Percentiles rank a stretch among this genome's conserved stretches.
Conservation (phyloP, 2,329 filamentous ascomycete species). For the Pseudocercospora crystallina region DNA sequence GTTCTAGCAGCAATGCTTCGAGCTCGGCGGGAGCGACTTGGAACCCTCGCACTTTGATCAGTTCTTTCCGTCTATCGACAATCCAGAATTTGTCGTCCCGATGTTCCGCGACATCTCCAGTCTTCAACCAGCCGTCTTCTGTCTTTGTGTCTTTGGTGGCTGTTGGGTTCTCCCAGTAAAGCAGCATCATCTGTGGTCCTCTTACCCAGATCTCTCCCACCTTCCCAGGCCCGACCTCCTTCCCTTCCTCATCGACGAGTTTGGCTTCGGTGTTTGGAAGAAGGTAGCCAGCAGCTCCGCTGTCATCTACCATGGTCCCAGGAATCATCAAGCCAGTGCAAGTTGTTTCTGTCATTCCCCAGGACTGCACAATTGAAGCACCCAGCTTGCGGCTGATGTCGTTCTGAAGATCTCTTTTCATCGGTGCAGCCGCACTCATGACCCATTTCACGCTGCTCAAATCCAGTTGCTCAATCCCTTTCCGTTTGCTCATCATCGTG, state of each 20-base stretch:
- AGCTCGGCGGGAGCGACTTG: constrained; percentile 33
- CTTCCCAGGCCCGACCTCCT: constrained; percentile 46
- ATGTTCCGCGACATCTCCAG: constrained; percentile 35
- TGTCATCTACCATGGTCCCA: constrained; percentile 38
- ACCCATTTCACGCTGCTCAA: constrained; percentile 15
- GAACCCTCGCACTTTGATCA: constrained; percentile 45
- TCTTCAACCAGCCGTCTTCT: constrained; percentile 40
- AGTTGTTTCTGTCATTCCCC: constrained; percentile 81
- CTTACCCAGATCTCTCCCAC: constrained; percentile 72
- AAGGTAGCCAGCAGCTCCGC: constrained; percentile 47
- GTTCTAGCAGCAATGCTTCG: constrained; percentile 47
- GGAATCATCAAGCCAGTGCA: constrained; percentile 69
- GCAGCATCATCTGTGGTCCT: constrained; percentile 72
- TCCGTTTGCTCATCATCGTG: constrained; percentile 70
- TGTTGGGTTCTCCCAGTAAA: constrained; percentile 68
- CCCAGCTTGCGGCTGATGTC: constrained; percentile 9
- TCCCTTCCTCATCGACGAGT: constrained; percentile 42
- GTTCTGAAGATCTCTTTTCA: constrained; percentile 14
- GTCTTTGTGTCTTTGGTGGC: constrained; percentile 39
- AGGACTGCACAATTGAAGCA: constrained; percentile 12
- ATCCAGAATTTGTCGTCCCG: constrained; percentile 35
- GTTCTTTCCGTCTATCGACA: constrained; percentile 37
- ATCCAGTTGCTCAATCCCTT: constrained; percentile 64
- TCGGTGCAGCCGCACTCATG: constrained; percentile 17
- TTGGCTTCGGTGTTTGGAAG: constrained; percentile 40